A percentile compares a stretch with the other conserved stretches of the same genome.
phyloP scores from a whole-genome alignment of 305 asterid genomes.

The Solanum hybrid region DNA sequence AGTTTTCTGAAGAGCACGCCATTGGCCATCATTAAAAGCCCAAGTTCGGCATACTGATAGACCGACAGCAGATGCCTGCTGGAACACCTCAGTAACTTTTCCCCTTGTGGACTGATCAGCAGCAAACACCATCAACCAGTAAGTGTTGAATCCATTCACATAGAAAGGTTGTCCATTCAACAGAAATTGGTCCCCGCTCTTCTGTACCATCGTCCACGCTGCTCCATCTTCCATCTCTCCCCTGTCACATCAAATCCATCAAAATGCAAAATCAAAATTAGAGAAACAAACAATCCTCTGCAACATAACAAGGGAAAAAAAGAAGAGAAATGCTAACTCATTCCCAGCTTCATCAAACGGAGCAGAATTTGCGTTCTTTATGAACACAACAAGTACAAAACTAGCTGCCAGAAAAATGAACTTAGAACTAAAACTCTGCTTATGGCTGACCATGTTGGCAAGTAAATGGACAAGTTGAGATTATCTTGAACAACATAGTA shows the following conservation, averaged over 20 bases:
- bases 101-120: constrained; percentile 71
- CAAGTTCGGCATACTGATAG: constrained; percentile 84
- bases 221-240: constrained; percentile 34
- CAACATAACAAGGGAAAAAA: neutral
- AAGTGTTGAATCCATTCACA: constrained; percentile 95
- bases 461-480: constrained; percentile 3
- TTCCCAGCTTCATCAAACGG: neutral
- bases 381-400: neutral
- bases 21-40: constrained; percentile 95
- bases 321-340: neutral
- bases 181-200: constrained; percentile 56
- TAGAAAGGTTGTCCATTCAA: constrained; percentile 69
- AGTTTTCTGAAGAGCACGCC: constrained; percentile 85
- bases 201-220: constrained; percentile 59
- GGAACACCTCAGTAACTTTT: constrained; percentile 68
- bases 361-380: neutral
- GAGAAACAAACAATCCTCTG: neutral
- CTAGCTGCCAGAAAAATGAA: neutral
- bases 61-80: constrained; percentile 69
- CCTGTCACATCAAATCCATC: constrained; percentile 16
- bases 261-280: neutral
- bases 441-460: constrained; percentile 16
- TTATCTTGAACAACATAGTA: neutral
- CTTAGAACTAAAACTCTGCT: neutral
- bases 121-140: constrained; percentile 87